Evolutionary conservation across 2,329 filamentous ascomycete genomes (phyloP).

Genomic region (Clathrospora elynae): DNA sequence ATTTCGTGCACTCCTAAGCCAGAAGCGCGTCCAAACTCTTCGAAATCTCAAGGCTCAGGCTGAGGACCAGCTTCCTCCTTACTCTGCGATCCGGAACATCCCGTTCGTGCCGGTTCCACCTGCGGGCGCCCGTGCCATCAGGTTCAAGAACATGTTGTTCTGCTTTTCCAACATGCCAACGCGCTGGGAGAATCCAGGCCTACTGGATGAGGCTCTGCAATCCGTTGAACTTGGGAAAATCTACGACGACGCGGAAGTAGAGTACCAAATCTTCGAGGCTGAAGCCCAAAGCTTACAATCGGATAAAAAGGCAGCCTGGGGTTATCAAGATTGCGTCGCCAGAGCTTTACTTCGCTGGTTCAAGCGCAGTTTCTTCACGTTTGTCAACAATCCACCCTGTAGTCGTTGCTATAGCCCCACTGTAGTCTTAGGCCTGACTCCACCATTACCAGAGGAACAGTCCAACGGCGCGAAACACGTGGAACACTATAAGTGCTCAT

Average conservation of each 20-base stretch:
- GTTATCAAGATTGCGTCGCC: conserved; percentile 96
- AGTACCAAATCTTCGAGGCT: conserved; percentile 83
- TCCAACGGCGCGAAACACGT: conserved; percentile 86
- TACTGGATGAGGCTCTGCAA: conserved; percentile 88
- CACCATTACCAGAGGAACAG: conserved; percentile 84
- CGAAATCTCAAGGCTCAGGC: no score
- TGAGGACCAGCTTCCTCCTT: no score
- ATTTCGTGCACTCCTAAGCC: no score
- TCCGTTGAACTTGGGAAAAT: conserved; percentile 87
- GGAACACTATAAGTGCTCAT: conserved; percentile 87
- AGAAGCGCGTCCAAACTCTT: no score
- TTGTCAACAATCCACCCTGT: conserved; percentile 94
- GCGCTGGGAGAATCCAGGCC: conserved; percentile 94
- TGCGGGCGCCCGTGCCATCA: conserved; percentile 53
- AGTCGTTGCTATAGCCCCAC: conserved; percentile 81
- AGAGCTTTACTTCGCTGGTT: conserved; percentile 93
- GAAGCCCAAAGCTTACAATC: conserved; percentile 86
- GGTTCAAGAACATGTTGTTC: conserved; percentile 72
- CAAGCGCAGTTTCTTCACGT: conserved; percentile 91
- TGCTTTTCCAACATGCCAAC: conserved; percentile 85
- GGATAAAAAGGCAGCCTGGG: conserved; percentile 83
- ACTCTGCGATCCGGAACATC: conserved; percentile 65
- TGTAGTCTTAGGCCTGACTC: conserved; percentile 78
- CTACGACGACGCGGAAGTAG: conserved; percentile 92
- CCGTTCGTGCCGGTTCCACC: conserved; percentile 78